A percentile compares a stretch with the other conserved stretches of the same genome.
Evolutionary conservation across 2,329 filamentous ascomycete genomes (phyloP).

Genomic region (Sporothrix inflata): DNA sequence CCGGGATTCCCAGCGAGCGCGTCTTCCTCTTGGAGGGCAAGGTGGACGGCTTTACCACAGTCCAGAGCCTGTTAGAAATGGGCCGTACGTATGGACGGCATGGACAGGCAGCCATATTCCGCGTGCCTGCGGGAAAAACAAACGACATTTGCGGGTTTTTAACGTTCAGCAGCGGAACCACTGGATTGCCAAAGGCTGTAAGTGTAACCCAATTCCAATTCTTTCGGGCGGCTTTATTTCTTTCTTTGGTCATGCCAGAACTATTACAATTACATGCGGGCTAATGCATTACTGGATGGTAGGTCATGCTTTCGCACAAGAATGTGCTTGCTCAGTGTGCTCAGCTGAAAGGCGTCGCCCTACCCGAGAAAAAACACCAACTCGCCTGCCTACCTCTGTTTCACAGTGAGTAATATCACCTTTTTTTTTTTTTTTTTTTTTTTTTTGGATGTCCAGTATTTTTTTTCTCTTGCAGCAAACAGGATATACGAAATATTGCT

Average conservation of each 20-base stretch:
- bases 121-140: background rate
- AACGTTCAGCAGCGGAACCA: constrained; percentile 52
- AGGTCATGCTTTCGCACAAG: constrained; percentile 57
- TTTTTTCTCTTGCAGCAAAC: too few species aligned
- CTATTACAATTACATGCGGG: too few species aligned
- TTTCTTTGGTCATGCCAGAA: too few species aligned
- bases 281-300: too few species aligned
- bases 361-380: background rate
- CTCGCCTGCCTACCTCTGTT: background rate
- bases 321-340: constrained; percentile 43
- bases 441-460: too few species aligned
- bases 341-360: background rate
- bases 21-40: background rate
- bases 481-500: too few species aligned
- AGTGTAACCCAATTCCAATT: too few species aligned
- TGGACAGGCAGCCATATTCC: constrained; percentile 8
- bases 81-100: background rate
- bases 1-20: background rate
- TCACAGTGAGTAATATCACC: background rate
- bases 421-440: too few species aligned
- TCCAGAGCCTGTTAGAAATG: background rate
- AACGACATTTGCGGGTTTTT: background rate
- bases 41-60: background rate
- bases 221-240: too few species aligned
- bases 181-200: constrained; percentile 60